Evolutionary conservation across 129 eudicot genomes (phyloP).

Genomic region (Flaveria trinervia): DNA sequence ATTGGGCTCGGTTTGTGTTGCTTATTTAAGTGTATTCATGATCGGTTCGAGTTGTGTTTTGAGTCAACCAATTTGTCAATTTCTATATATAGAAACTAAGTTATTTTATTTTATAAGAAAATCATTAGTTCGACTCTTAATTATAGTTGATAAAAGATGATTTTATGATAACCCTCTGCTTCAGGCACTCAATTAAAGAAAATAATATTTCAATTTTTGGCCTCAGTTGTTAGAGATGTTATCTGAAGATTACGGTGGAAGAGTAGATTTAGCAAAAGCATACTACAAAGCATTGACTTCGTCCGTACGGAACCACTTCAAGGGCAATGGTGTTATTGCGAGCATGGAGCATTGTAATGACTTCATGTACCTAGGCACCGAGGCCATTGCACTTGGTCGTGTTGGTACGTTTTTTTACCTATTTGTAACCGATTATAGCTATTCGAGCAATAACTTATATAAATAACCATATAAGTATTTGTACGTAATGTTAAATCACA

Average conservation of each 20-base stretch:
- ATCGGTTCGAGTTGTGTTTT: no score
- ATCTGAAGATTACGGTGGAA: constrained; percentile 83
- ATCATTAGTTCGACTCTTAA: no score
- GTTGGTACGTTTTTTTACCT: constrained; percentile 53
- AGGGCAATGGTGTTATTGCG: constrained; percentile 89
- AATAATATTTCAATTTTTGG: neutral
- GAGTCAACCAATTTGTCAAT: no score
- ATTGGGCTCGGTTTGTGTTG: no score
- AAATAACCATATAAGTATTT: no score
- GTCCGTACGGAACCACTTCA: constrained; percentile 74
- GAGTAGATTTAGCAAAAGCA: constrained; percentile 83
- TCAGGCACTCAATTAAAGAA: neutral
- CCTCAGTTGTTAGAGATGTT: constrained; percentile 72
- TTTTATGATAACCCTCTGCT: no score
- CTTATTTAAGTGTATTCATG: no score
- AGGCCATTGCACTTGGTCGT: constrained; percentile 84
- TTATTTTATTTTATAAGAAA: no score
- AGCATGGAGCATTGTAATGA: constrained; percentile 98
- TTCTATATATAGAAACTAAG: no score
- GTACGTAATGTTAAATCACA: no score
- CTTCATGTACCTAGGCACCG: constrained; percentile 96
- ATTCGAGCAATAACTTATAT: no score
- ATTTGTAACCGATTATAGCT: neutral
- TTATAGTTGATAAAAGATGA: no score
- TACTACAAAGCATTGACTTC: constrained; percentile 77